phyloP scores from a whole-genome alignment of 1,139 yeast species.

The Blastobotrys indianensis region DNA sequence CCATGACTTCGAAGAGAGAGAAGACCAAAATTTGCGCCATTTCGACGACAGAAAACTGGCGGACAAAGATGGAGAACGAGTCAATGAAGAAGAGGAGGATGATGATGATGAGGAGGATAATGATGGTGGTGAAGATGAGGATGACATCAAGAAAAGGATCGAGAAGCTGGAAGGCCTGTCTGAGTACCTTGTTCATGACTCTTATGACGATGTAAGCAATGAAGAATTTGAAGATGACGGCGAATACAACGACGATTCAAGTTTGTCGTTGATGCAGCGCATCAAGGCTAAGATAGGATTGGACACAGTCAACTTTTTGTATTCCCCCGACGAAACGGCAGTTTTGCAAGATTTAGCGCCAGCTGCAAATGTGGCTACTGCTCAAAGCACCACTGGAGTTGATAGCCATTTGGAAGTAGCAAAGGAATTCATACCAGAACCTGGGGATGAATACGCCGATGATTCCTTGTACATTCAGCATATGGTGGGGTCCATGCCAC shows the following conservation, averaged over 20 bases:
- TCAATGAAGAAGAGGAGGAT: conserved; percentile 3
- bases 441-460: neutral
- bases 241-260: too few relatives aligned
- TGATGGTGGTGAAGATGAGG: conserved; percentile 5
- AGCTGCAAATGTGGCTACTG: too few relatives aligned
- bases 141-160: neutral
- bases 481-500: neutral
- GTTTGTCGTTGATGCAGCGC: too few relatives aligned
- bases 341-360: too few relatives aligned
- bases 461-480: neutral
- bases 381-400: too few relatives aligned
- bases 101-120: conserved; percentile 13
- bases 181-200: neutral
- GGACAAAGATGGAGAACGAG: conserved; percentile 5
- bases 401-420: too few relatives aligned
- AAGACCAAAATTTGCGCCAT: conserved; percentile 2
- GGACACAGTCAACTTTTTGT: too few relatives aligned
- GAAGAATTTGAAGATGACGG: conserved; percentile 1
- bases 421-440: too few relatives aligned
- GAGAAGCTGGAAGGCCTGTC: neutral
- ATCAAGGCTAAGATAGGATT: too few relatives aligned
- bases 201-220: conserved; percentile 8
- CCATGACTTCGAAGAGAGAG: conserved; percentile 5
- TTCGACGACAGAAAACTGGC: conserved; percentile 1
- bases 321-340: too few relatives aligned